These are phyloP conservation scores for Aspergillus biplanus DNA, from an alignment of 495 filamentous ascomycete genomes.

Conservation along the genomic window DNA sequence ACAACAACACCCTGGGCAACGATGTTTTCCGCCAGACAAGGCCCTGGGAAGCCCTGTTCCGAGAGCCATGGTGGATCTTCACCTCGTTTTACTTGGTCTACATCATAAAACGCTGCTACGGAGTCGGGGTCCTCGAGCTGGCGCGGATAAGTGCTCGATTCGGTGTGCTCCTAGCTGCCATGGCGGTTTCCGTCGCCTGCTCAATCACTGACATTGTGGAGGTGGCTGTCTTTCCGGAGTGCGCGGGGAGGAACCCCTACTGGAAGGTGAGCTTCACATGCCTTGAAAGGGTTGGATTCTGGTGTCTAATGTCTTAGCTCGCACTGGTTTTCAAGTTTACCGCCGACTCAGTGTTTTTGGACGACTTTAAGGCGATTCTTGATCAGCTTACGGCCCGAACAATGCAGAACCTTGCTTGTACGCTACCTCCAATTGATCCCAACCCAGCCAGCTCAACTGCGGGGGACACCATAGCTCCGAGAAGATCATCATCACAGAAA, in stretches of 20 bases:
- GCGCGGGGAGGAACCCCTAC: constrained; percentile 39
- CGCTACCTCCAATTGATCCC: too few species aligned
- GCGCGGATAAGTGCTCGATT: constrained; percentile 55
- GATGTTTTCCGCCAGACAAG: constrained; percentile 48
- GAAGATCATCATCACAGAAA: too few species aligned
- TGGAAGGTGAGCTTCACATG: constrained; percentile 35
- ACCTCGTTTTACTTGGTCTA: constrained; percentile 52
- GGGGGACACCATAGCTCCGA: too few species aligned
- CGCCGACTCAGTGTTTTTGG: constrained; percentile 58
- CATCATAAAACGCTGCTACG: constrained; percentile 55
- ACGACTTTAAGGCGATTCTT: constrained; percentile 16
- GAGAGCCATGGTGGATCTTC: constrained; percentile 63
- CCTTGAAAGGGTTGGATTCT: constrained; percentile 47
- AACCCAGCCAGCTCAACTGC: too few species aligned
- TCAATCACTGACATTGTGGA: constrained; percentile 48
- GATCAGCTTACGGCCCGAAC: not conserved
- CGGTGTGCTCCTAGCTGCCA: constrained; percentile 55
- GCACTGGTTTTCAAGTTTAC: constrained; percentile 53
- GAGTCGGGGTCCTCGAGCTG: constrained; percentile 49
- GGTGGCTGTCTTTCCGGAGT: constrained; percentile 27
- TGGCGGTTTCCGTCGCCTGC: constrained; percentile 56
- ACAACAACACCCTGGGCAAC: constrained; percentile 50
- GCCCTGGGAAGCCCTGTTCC: constrained; percentile 48
- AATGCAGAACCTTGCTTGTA: too few species aligned
- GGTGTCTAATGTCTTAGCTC: too few species aligned